Evolutionary conservation across 306 rosid genomes (phyloP).

Genomic region (Urtica urens): DNA sequence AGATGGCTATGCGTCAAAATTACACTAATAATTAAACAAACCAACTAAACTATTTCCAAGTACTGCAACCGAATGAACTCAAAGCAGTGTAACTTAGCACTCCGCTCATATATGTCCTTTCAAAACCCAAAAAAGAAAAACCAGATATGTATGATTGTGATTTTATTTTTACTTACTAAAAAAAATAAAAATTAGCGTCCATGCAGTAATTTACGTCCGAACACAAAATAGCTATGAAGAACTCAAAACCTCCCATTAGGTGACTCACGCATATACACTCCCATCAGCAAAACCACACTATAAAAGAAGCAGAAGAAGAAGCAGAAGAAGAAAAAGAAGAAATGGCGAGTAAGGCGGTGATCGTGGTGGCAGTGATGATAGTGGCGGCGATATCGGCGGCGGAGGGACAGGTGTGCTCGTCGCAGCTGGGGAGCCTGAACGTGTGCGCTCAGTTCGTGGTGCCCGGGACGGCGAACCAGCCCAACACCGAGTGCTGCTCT

Average conservation of each 20-base stretch:
- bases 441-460: conserved; percentile 49
- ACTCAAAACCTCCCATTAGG: background rate
- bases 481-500: conserved; percentile 30
- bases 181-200: too few relatives aligned
- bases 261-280: conserved; percentile 4
- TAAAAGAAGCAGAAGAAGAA: background rate
- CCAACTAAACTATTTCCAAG: too few relatives aligned
- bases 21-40: too few relatives aligned
- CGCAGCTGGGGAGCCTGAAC: conserved; percentile 32
- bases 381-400: conserved; percentile 12
- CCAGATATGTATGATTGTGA: too few relatives aligned
- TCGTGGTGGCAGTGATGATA: conserved; percentile 2
- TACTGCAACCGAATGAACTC: too few relatives aligned
- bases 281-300: background rate
- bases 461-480: conserved; percentile 37
- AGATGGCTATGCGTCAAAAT: too few relatives aligned
- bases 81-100: too few relatives aligned
- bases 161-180: too few relatives aligned
- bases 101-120: too few relatives aligned
- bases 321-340: background rate
- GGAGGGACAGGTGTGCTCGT: conserved; percentile 34
- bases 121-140: too few relatives aligned
- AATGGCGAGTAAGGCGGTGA: background rate
- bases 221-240: background rate
- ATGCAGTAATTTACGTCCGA: too few relatives aligned